phyloP scores from a whole-genome alignment of 2,329 filamentous ascomycete genomes.

The Penicillium paneum region DNA sequence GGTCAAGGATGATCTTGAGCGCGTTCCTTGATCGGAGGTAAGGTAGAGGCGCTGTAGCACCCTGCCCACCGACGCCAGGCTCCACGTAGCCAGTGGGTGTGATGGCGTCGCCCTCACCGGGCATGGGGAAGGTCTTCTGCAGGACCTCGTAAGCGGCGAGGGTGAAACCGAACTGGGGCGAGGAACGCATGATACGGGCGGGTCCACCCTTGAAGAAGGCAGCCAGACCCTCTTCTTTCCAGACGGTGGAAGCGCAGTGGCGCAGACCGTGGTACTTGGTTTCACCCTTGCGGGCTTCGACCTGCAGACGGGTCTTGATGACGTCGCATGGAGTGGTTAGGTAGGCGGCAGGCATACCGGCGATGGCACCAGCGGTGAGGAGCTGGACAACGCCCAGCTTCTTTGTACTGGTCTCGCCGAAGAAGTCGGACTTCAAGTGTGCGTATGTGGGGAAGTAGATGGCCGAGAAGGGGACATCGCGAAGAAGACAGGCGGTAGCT shows the following conservation, averaged over 20 bases:
- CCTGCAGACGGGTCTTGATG: conserved; percentile 97
- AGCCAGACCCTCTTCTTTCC: conserved; percentile 84
- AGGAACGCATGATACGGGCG: conserved; percentile 89
- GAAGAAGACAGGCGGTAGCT: conserved; percentile 86
- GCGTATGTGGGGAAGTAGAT: conserved; percentile 98
- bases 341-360: conserved; percentile 88
- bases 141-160: conserved; percentile 92
- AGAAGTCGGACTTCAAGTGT: conserved; percentile 89
- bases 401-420: conserved; percentile 82
- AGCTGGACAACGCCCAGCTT: conserved; percentile 88
- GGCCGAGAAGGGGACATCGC: conserved; percentile 95
- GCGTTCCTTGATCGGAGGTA: conserved; percentile 80
- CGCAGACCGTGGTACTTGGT: conserved; percentile 80
- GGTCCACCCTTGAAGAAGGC: conserved; percentile 99
- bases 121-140: conserved; percentile 75
- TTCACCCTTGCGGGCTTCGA: conserved; percentile 95
- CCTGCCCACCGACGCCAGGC: conserved; percentile 60
- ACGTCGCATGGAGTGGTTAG: conserved; percentile 97
- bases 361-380: conserved; percentile 89
- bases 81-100: conserved; percentile 60
- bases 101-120: conserved; percentile 57
- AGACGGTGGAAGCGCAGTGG: conserved; percentile 80
- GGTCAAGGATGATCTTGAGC: conserved; percentile 89
- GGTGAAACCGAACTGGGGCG: conserved; percentile 96
- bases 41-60: conserved; percentile 62